These are phyloP conservation scores for Gracilaria caudata DNA, from an alignment of 23 red algal species.

Conservation along the genomic window DNA sequence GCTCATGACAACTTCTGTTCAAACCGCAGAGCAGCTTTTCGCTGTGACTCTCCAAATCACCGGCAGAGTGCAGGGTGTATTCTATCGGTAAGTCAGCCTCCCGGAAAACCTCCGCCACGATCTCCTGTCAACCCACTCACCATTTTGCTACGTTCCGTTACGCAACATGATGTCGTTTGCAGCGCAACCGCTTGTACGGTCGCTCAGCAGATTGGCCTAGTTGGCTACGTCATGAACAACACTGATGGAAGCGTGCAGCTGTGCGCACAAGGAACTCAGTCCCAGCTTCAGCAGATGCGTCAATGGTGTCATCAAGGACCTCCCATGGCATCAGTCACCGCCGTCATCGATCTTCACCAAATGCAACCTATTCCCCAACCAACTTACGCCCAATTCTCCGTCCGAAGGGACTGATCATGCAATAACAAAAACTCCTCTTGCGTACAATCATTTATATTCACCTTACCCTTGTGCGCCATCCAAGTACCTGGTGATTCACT, in stretches of 20 bases:
- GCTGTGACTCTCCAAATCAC: background rate
- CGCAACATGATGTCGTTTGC: background rate
- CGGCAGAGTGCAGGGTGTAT: conserved; percentile 2
- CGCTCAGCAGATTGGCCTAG: background rate
- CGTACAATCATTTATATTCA: no score
- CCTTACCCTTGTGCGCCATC: no score
- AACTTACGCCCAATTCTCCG: background rate
- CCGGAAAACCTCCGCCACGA: no score
- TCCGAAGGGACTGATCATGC: background rate
- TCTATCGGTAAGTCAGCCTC: conserved; percentile 41
- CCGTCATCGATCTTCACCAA: background rate
- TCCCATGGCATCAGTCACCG: conserved; percentile 1
- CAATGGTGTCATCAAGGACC: conserved; percentile 13
- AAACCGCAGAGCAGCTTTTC: background rate
- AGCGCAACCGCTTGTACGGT: conserved; percentile 9
- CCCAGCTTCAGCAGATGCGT: background rate
- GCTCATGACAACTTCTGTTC: background rate
- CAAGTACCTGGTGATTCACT: no score
- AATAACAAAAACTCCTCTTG: no score
- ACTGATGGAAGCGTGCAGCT: conserved; percentile 6
- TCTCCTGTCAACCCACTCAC: background rate
- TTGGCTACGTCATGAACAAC: conserved; percentile 23
- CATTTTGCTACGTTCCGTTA: background rate
- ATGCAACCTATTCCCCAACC: conserved; percentile 8
- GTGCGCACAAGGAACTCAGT: background rate